A percentile compares a stretch with the other conserved stretches of the same genome.
Evolutionary conservation across 345 rosid species (phyloP).

Genomic region (Citrus glauca): DNA sequence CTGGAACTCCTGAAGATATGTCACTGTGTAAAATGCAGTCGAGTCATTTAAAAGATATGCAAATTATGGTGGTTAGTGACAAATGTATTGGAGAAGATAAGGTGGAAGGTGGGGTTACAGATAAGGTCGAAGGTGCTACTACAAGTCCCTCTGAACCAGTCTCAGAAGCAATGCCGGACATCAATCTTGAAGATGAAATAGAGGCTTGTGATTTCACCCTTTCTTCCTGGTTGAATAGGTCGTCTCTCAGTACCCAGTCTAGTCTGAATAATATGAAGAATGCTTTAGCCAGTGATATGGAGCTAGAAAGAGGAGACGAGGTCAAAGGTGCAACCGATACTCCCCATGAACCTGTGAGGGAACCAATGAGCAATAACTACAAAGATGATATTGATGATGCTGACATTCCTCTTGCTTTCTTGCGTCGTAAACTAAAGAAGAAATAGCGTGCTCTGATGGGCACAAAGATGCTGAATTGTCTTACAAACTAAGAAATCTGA

Average conservation of each 20-base stretch:
- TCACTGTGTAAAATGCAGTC: not conserved
- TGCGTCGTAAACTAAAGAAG: not conserved
- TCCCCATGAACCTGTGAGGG: not conserved
- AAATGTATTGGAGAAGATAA: not conserved
- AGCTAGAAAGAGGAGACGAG: not conserved
- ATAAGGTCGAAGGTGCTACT: not conserved
- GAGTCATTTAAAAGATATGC: not conserved
- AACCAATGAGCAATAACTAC: not conserved
- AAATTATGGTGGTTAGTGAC: not conserved
- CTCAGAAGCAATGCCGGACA: not conserved
- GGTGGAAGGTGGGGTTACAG: not conserved
- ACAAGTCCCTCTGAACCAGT: not conserved
- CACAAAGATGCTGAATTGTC: not conserved
- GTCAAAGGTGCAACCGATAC: not conserved
- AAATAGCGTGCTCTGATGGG: not conserved
- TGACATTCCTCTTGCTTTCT: slow-evolving; percentile 13
- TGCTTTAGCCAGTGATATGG: not conserved
- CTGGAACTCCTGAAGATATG: not conserved
- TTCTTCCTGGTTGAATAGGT: slow-evolving; percentile 3
- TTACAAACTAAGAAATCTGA: not conserved
- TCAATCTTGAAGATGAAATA: not conserved
- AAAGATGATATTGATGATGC: slow-evolving; percentile 4
- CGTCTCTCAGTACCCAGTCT: not conserved
- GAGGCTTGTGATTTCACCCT: slow-evolving; percentile 11
- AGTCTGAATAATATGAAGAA: not conserved